A percentile compares a stretch with the other conserved stretches of the same genome.
Conservation (phyloP, 1,284 basidiomycete genomes). For the Melampsora americana region DNA sequence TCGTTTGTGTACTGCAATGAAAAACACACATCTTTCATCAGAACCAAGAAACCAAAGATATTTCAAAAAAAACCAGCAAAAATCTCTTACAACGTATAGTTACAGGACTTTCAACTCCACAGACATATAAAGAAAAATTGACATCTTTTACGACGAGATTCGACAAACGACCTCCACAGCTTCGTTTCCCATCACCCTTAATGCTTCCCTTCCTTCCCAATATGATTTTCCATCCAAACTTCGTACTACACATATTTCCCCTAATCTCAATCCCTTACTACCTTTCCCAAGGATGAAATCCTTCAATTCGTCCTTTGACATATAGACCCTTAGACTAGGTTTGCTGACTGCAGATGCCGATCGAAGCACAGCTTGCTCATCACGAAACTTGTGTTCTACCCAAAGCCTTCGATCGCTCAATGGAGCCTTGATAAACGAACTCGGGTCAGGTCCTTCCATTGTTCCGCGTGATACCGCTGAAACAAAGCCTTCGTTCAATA, state of each 20-base stretch:
- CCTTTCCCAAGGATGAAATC: slow-evolving; percentile 1
- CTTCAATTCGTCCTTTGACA: slow-evolving; percentile 6
- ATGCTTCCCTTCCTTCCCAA: slow-evolving; percentile 25
- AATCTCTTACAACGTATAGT: too few species aligned
- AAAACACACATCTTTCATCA: too few species aligned
- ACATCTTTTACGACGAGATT: slow-evolving; percentile 16
- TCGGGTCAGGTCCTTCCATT: slow-evolving; percentile 58
- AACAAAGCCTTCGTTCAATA: slow-evolving; percentile 80
- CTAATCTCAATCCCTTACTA: slow-evolving; percentile 5
- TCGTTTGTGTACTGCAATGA: too few species aligned
- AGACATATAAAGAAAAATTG: too few species aligned
- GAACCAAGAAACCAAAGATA: too few species aligned
- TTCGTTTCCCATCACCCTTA: slow-evolving; percentile 27
- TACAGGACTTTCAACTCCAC: too few species aligned
- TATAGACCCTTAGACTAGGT: slow-evolving; percentile 22
- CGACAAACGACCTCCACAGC: slow-evolving; percentile 36
- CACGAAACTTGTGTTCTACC: slow-evolving; percentile 38
- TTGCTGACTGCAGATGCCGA: slow-evolving; percentile 24
- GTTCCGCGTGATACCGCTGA: slow-evolving; percentile 76
- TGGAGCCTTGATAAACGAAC: slow-evolving; percentile 4
- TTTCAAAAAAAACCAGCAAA: too few species aligned
- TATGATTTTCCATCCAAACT: slow-evolving; percentile 15
- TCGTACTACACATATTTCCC: slow-evolving; percentile 41
- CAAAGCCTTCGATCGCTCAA: slow-evolving; percentile 25
- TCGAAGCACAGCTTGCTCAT: slow-evolving; percentile 27